Evolutionary conservation across 768 basidiomycete genomes (phyloP).

Genomic region (Lactarius indigo): DNA sequence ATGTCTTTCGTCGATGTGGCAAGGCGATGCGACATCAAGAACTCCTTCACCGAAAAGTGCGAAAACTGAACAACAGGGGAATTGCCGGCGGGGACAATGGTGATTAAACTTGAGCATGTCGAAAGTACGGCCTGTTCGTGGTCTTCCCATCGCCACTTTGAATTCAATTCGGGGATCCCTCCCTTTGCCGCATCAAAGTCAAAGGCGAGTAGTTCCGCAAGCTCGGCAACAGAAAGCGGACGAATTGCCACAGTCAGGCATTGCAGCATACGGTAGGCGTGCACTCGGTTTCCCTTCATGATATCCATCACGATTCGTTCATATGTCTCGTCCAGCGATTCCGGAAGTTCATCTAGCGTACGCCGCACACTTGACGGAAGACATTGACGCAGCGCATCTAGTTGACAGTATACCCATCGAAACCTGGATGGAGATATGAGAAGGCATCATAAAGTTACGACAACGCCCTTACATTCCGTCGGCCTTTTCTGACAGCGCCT

Average conservation of each 20-base stretch:
- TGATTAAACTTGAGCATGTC: neutral
- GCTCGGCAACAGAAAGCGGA: neutral
- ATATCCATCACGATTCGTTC: neutral
- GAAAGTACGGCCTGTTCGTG: neutral
- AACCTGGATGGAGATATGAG: neutral
- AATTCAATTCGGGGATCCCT: neutral
- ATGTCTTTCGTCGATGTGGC: neutral
- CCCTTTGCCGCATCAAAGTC: neutral
- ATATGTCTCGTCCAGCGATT: neutral
- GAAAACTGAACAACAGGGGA: neutral
- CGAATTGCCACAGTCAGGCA: neutral
- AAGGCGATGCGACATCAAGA: neutral
- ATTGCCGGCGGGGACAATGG: neutral
- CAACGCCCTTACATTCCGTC: neutral
- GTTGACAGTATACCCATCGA: neutral
- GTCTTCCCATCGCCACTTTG: neutral
- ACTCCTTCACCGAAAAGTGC: neutral
- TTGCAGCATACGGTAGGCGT: neutral
- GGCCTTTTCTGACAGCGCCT: neutral
- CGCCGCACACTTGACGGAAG: neutral
- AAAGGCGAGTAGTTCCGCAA: neutral
- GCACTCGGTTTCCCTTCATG: neutral
- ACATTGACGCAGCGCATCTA: neutral
- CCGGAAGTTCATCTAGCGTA: neutral
- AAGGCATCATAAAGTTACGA: no score